These are phyloP conservation scores for Solanum piurae DNA, from an alignment of 257 asterid species.

Conservation along the genomic window DNA sequence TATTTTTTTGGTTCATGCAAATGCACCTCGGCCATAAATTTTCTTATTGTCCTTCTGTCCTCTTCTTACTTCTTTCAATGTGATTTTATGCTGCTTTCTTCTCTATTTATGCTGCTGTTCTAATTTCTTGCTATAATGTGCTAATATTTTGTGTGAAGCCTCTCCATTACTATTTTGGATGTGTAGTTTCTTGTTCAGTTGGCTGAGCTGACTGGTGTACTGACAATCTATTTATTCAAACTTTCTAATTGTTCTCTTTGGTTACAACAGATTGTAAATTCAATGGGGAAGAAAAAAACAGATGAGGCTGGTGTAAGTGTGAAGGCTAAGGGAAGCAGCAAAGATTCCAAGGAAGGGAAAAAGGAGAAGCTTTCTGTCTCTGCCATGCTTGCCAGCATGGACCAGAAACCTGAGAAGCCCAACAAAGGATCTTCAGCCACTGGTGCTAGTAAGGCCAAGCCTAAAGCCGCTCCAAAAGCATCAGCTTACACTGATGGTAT, in stretches of 20 bases:
- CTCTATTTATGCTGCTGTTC: background rate
- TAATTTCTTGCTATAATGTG: background rate
- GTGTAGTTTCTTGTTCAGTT: background rate
- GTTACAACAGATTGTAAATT: background rate
- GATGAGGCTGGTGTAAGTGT: constrained; percentile 35
- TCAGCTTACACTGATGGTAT: constrained; percentile 39
- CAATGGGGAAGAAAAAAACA: constrained; percentile 58
- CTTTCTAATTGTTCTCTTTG: background rate
- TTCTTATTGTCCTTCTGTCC: background rate
- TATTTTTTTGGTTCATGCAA: background rate
- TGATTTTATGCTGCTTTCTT: background rate
- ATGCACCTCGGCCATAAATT: background rate
- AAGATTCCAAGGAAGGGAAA: constrained; percentile 24
- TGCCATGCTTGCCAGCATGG: constrained; percentile 59
- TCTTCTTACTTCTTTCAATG: background rate
- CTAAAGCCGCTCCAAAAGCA: constrained; percentile 33
- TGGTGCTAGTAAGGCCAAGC: constrained; percentile 31
- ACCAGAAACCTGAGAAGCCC: constrained; percentile 45
- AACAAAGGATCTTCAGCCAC: constrained; percentile 33
- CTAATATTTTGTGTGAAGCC: background rate
- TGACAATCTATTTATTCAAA: background rate
- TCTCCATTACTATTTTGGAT: background rate
- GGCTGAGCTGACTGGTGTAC: background rate
- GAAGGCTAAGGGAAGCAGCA: constrained; percentile 43
- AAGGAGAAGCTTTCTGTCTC: constrained; percentile 48